Percentiles rank a stretch among this genome's conserved stretches.
Conservation (phyloP, 2,329 filamentous ascomycete genomes). For the Fusarium incarnatum region DNA sequence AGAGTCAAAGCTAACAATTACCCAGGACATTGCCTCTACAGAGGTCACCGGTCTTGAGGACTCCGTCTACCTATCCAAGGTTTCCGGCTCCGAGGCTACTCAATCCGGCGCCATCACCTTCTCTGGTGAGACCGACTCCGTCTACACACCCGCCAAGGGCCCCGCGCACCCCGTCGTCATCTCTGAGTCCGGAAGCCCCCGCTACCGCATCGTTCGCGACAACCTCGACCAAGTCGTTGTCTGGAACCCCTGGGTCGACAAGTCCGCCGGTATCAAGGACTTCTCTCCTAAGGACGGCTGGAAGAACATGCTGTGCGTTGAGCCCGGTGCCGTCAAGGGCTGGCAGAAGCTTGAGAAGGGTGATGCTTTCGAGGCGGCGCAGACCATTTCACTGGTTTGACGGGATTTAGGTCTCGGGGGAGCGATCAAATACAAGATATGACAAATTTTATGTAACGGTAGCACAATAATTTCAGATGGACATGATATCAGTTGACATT, state of each 20-base stretch:
- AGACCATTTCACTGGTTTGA: constrained; percentile 62
- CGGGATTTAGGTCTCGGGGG: not conserved
- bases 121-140: constrained; percentile 83
- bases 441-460: constrained; percentile 26
- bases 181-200: constrained; percentile 69
- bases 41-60: constrained; percentile 80
- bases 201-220: constrained; percentile 82
- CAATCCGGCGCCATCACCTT: constrained; percentile 75
- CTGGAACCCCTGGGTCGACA: constrained; percentile 96
- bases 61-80: constrained; percentile 86
- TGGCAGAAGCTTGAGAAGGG: constrained; percentile 90
- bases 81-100: constrained; percentile 74
- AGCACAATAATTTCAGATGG: constrained; percentile 36
- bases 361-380: constrained; percentile 72
- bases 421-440: constrained; percentile 29
- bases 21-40: constrained; percentile 81
- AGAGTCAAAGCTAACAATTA: not conserved
- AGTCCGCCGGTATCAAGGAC: constrained; percentile 83
- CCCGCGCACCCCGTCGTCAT: constrained; percentile 70
- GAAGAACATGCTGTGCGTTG: constrained; percentile 93
- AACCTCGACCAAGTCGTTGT: constrained; percentile 90
- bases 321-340: constrained; percentile 83
- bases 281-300: constrained; percentile 91
- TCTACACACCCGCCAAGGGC: constrained; percentile 79
- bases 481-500: constrained; percentile 27